phyloP scores from a whole-genome alignment of 1,139 yeast species.

The Petasospora rhodanensis region DNA sequence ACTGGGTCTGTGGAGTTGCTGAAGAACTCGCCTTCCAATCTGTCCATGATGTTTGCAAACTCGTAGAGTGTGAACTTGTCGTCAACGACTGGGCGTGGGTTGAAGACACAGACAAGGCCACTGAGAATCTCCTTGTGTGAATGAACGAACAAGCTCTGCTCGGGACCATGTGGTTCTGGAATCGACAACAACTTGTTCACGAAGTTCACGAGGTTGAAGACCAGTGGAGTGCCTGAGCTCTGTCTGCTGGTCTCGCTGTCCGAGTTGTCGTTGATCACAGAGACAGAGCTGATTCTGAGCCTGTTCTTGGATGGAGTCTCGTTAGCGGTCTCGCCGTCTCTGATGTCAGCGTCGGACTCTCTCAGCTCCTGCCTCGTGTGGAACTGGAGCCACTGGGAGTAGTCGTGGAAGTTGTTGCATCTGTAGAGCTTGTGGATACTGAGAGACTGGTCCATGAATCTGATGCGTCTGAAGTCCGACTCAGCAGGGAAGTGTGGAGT shows the following conservation, averaged over 20 bases:
- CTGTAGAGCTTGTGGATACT: constrained; percentile 17
- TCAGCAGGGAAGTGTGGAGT: constrained; percentile 1
- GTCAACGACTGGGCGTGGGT: constrained; percentile 3
- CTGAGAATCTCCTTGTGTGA: constrained; percentile 10
- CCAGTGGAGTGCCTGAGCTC: constrained; percentile 1
- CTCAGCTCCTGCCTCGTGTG: constrained; percentile 17
- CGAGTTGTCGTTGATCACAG: constrained; percentile 4
- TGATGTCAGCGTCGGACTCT: constrained; percentile 20
- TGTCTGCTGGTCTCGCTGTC: constrained; percentile 15
- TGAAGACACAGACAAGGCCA: constrained; percentile 1
- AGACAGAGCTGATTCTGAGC: background rate
- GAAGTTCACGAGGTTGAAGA: constrained; percentile 7
- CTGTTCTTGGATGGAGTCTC: constrained; percentile 6
- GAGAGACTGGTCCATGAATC: constrained; percentile 22
- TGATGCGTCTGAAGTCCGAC: constrained; percentile 5
- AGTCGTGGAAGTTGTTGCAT: constrained; percentile 18
- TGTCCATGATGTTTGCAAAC: constrained; percentile 6
- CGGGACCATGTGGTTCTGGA: constrained; percentile 1
- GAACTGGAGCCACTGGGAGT: constrained; percentile 14
- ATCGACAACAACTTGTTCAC: constrained; percentile 9
- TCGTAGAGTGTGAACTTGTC: constrained; percentile 8
- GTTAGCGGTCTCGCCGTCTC: constrained; percentile 5
- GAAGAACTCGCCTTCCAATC: constrained; percentile 5
- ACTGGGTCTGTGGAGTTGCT: constrained; percentile 1
- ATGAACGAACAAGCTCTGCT: constrained; percentile 8